phyloP scores from a whole-genome alignment of 495 filamentous ascomycete genomes.

The Astrothelium macrocarpum region DNA sequence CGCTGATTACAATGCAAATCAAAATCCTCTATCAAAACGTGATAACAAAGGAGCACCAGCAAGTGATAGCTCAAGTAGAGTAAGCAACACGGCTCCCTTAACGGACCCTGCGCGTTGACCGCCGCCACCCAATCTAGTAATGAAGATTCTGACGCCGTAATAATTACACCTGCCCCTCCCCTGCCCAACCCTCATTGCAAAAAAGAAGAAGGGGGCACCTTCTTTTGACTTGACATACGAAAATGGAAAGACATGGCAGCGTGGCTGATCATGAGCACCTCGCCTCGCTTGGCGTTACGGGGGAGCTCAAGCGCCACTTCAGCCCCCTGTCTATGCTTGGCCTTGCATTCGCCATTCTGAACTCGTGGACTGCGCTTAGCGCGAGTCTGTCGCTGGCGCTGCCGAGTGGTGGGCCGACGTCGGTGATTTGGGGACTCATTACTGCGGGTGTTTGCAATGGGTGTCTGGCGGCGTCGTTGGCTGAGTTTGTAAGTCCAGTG shows the following conservation, averaged over 20 bases:
- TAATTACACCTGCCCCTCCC: too few relatives aligned
- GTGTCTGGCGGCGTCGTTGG: constrained; percentile 60
- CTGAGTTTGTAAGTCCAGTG: constrained; percentile 40
- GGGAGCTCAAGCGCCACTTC: constrained; percentile 36
- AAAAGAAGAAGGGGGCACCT: too few relatives aligned
- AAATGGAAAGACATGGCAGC: constrained; percentile 8
- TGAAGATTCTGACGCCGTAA: too few relatives aligned
- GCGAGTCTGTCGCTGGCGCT: constrained; percentile 45
- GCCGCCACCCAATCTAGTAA: constrained; percentile 8
- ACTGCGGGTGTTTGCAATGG: constrained; percentile 62
- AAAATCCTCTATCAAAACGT: too few relatives aligned
- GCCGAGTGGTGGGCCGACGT: constrained; percentile 44
- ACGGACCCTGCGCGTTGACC: constrained; percentile 1
- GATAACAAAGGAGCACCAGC: too few relatives aligned
- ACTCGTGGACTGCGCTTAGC: constrained; percentile 50
- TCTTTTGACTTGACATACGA: too few relatives aligned
- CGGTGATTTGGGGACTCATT: constrained; percentile 52
- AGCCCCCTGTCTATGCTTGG: constrained; percentile 48
- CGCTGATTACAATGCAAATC: too few relatives aligned
- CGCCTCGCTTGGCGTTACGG: constrained; percentile 28
- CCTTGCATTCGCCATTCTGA: constrained; percentile 51
- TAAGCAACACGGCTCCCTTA: neutral
- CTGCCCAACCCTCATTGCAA: too few relatives aligned
- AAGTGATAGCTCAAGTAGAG: neutral
- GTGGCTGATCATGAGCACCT: constrained; percentile 33